Conservation (phyloP, 2,329 filamentous ascomycete genomes). For the Arthroderma sp. region DNA sequence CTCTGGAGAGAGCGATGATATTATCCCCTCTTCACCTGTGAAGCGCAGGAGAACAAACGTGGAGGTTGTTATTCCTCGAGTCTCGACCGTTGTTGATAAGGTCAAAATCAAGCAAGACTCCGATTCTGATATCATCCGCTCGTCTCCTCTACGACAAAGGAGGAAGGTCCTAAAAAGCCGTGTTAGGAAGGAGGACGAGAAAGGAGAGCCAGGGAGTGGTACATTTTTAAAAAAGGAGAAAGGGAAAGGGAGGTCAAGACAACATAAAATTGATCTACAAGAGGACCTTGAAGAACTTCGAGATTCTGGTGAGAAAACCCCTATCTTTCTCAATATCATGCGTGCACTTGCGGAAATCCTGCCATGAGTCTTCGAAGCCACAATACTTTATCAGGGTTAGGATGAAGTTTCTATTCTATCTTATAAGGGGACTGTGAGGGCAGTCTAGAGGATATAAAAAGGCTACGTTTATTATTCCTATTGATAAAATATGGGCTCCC, state of each 20-base stretch:
- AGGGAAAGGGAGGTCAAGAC: constrained; percentile 6
- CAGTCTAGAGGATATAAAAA: neutral
- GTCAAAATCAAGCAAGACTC: constrained; percentile 20
- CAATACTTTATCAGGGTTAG: too few relatives aligned
- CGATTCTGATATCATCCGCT: constrained; percentile 19
- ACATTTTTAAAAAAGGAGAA: neutral
- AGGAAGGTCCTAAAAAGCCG: constrained; percentile 11
- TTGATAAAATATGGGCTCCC: neutral
- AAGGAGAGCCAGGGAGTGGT: neutral
- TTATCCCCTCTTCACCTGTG: constrained; percentile 10
- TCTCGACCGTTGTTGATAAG: constrained; percentile 9
- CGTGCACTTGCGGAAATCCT: too few relatives aligned
- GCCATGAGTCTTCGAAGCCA: too few relatives aligned
- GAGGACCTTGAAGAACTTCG: constrained; percentile 36
- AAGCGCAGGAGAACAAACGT: constrained; percentile 10
- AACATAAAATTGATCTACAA: constrained; percentile 32
- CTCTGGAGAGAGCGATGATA: constrained; percentile 9
- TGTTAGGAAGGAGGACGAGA: neutral
- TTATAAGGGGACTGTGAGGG: neutral
- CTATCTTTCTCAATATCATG: neutral
- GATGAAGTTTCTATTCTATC: neutral
- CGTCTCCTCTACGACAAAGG: constrained; percentile 22
- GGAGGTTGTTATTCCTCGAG: neutral
- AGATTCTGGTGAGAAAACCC: constrained; percentile 29
- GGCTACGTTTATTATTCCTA: neutral